Evolutionary conservation across 2,329 filamentous ascomycete genomes (phyloP).

Genomic region (Lachnellula arida): DNA sequence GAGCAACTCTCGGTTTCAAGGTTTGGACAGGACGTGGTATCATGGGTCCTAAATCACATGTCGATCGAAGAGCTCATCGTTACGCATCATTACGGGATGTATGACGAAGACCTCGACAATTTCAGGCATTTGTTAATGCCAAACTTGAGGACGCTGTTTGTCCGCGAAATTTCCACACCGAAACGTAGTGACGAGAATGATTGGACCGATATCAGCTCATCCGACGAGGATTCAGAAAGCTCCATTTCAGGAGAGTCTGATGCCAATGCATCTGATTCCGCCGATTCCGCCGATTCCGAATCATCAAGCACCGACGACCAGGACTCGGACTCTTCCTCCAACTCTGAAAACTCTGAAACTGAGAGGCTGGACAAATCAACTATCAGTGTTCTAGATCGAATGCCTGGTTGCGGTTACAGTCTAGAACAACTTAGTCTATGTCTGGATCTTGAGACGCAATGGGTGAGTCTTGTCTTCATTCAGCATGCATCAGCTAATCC

Average conservation of each 20-base stretch:
- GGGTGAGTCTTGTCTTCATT: conserved; percentile 1
- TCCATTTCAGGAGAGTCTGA: not conserved
- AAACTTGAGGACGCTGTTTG: conserved; percentile 4
- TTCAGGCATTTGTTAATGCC: conserved; percentile 7
- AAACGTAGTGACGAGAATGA: not conserved
- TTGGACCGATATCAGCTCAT: not conserved
- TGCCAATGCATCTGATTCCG: not conserved
- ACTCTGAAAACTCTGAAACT: no score
- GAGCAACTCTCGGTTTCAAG: conserved; percentile 2
- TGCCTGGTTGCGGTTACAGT: conserved; percentile 3
- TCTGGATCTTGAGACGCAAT: conserved; percentile 9
- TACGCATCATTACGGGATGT: conserved; percentile 6
- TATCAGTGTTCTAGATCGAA: conserved; percentile 8
- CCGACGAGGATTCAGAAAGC: not conserved
- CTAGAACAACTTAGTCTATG: conserved; percentile 7
- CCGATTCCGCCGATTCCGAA: not conserved
- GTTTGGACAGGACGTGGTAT: not conserved
- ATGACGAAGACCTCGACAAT: conserved; percentile 4
- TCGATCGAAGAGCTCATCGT: conserved; percentile 11
- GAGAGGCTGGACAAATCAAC: not conserved
- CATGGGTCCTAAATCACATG: conserved; percentile 2
- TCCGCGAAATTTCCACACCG: not conserved
- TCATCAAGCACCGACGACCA: not conserved
- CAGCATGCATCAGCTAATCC: not conserved
- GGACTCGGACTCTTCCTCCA: not conserved